Conservation (phyloP, 306 rosid genomes). For the Prunus padus region DNA sequence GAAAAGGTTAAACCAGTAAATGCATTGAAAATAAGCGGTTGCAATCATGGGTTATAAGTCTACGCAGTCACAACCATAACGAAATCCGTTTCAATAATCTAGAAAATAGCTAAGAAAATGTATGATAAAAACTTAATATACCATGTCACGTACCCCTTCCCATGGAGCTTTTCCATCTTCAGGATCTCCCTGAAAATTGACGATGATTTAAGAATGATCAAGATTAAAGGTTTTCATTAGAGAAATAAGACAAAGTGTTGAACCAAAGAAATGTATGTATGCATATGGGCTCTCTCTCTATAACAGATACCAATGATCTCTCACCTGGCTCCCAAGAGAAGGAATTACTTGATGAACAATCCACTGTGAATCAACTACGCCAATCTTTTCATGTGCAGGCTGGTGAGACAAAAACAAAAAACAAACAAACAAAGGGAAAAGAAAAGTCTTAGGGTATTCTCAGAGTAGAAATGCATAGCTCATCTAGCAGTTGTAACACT, state of each 20-base stretch:
- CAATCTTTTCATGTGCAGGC: slow-evolving; percentile 96
- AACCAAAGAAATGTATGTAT: background rate
- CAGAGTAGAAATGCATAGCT: background rate
- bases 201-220: background rate
- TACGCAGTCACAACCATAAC: background rate
- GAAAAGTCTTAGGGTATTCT: background rate
- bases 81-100: background rate
- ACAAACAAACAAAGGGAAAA: slow-evolving; percentile 11
- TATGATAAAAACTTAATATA: background rate
- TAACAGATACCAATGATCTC: slow-evolving; percentile 23
- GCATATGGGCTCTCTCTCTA: background rate
- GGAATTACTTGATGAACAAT: slow-evolving; percentile 94
- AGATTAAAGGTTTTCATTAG: background rate
- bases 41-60: background rate
- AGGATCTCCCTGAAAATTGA: slow-evolving; percentile 63
- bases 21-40: background rate
- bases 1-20: background rate
- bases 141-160: slow-evolving; percentile 67
- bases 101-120: background rate
- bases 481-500: background rate
- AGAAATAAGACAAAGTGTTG: background rate
- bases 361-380: slow-evolving; percentile 98
- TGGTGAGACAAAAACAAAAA: slow-evolving; percentile 38
- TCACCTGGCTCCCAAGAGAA: slow-evolving; percentile 86
- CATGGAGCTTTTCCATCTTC: slow-evolving; percentile 60